Conservation (phyloP, 1,284 basidiomycete species). For the Trametes sp. region DNA sequence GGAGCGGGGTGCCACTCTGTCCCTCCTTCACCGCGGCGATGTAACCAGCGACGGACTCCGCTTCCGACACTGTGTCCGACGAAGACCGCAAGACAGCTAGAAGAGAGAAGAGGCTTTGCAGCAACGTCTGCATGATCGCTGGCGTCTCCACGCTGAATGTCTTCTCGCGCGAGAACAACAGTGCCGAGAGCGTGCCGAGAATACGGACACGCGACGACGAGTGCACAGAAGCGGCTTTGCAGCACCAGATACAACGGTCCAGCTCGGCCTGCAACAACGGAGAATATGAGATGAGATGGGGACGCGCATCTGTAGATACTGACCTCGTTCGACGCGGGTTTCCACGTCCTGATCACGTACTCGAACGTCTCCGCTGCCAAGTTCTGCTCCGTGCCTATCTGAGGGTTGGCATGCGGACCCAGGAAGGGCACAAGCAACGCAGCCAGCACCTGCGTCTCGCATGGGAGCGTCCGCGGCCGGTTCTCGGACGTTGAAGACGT, state of each 20-base stretch:
- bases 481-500: constrained; percentile 45
- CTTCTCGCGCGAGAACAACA: constrained; percentile 56
- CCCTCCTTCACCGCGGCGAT: constrained; percentile 40
- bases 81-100: constrained; percentile 46
- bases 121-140: constrained; percentile 58
- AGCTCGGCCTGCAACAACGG: constrained; percentile 51
- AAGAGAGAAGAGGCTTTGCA: constrained; percentile 60
- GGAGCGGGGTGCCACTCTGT: constrained; percentile 41
- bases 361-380: constrained; percentile 70
- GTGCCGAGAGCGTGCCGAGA: constrained; percentile 54
- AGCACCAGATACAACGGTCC: constrained; percentile 73
- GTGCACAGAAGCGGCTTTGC: constrained; percentile 57
- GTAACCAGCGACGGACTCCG: constrained; percentile 40
- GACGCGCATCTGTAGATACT: constrained; percentile 11
- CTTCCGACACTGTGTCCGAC: constrained; percentile 33
- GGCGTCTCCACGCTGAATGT: constrained; percentile 53
- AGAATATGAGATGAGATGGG: constrained; percentile 5
- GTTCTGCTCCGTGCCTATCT: constrained; percentile 58
- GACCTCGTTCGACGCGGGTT: constrained; percentile 56
- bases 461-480: constrained; percentile 51
- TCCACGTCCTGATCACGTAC: constrained; percentile 62
- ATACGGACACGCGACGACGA: constrained; percentile 55
- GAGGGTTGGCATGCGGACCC: constrained; percentile 42
- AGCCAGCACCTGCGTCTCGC: constrained; percentile 64
- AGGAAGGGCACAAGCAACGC: constrained; percentile 65